Evolutionary conservation across 805 yeast species (phyloP).

Genomic region (Jamesozyma spencerorum): DNA sequence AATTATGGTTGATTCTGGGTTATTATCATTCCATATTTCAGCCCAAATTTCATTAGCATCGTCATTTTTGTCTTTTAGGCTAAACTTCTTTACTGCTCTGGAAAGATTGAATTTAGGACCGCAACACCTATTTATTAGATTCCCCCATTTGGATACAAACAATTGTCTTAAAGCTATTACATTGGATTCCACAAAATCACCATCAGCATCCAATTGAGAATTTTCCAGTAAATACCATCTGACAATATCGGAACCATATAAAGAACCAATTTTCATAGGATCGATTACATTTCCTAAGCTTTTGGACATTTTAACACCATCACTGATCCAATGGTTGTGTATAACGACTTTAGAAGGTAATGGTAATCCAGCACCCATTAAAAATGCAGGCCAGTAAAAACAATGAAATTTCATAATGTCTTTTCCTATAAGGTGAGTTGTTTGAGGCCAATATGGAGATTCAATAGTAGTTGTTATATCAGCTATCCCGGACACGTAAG

Average conservation of each 20-base stretch:
- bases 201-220: constrained; percentile 66
- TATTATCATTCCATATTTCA: constrained; percentile 1
- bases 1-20: background rate
- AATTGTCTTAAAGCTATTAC: constrained; percentile 48
- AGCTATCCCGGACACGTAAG: constrained; percentile 69
- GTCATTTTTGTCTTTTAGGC: constrained; percentile 6
- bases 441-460: constrained; percentile 26
- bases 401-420: constrained; percentile 86
- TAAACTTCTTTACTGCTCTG: constrained; percentile 32
- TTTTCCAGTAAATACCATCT: constrained; percentile 70
- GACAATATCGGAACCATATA: constrained; percentile 64
- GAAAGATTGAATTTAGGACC: constrained; percentile 56
- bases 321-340: constrained; percentile 90
- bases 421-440: constrained; percentile 81
- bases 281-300: constrained; percentile 90
- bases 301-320: constrained; percentile 89
- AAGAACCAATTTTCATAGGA: constrained; percentile 55
- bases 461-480: constrained; percentile 33
- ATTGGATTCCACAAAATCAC: constrained; percentile 61
- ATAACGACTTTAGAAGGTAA: constrained; percentile 71
- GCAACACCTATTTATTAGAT: constrained; percentile 64
- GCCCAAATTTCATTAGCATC: constrained; percentile 3
- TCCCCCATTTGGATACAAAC: constrained; percentile 75
- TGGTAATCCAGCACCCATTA: constrained; percentile 70
- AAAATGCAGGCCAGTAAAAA: constrained; percentile 86